phyloP scores from a whole-genome alignment of 2,329 filamentous ascomycete genomes.

The Lachnellula willkommii region DNA sequence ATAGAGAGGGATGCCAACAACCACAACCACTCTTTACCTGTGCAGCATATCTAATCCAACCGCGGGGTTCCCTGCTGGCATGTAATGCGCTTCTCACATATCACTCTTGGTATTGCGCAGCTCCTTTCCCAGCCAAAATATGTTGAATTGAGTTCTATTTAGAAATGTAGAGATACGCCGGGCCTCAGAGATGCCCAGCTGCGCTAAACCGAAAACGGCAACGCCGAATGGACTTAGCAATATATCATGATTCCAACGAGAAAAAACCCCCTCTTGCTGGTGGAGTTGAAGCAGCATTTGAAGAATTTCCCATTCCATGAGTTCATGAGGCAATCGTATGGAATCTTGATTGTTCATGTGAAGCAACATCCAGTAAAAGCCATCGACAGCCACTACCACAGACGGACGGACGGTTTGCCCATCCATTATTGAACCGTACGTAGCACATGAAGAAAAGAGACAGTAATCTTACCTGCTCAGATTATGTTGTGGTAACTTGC shows the following conservation, averaged over 20 bases:
- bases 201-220: neutral
- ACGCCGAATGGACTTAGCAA: neutral
- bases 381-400: neutral
- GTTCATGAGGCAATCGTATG: no score
- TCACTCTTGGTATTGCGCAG: slow-evolving; percentile 23
- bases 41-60: slow-evolving; percentile 18
- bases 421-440: no score
- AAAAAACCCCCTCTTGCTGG: neutral
- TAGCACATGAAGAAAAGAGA: no score
- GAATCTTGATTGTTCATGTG: neutral
- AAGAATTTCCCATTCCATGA: neutral
- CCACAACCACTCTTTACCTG: slow-evolving; percentile 16
- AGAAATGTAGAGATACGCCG: slow-evolving; percentile 13
- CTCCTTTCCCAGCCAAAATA: slow-evolving; percentile 20
- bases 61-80: slow-evolving; percentile 14
- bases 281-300: neutral
- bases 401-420: no score
- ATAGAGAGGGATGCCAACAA: slow-evolving; percentile 15
- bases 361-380: neutral
- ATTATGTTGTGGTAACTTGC: no score
- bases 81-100: slow-evolving; percentile 22
- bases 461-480: no score
- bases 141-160: slow-evolving; percentile 27
- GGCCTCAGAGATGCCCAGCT: neutral
- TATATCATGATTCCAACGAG: neutral